Evolutionary conservation across 345 rosid species (phyloP).

Genomic region (Hypericum perforatum): DNA sequence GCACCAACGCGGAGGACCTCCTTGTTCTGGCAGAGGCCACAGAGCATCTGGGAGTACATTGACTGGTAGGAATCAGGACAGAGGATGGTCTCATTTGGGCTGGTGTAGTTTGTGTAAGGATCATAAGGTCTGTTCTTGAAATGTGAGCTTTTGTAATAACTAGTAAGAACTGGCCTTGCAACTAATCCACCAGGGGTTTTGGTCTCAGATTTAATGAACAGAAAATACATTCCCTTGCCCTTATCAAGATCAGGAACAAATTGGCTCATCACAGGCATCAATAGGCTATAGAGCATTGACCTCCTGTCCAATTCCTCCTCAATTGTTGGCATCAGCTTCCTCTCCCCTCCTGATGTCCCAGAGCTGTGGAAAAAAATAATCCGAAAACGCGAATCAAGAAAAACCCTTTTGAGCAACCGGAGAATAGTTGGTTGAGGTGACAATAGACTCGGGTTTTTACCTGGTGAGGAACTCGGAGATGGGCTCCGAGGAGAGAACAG

Average conservation of each 20-base stretch:
- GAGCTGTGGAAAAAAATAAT: constrained; percentile 3
- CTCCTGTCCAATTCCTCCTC: constrained; percentile 12
- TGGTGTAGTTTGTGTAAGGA: constrained; percentile 13
- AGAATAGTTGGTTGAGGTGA: neutral
- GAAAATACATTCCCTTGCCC: constrained; percentile 17
- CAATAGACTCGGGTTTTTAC: neutral
- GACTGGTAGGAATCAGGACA: constrained; percentile 12
- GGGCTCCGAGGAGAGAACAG: constrained; percentile 13
- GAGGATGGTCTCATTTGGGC: constrained; percentile 17
- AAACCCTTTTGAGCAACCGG: neutral
- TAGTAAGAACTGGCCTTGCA: constrained; percentile 13
- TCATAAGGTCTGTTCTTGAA: constrained; percentile 2
- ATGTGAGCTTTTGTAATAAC: constrained; percentile 13
- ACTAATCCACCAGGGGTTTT: constrained; percentile 8
- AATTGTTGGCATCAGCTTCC: constrained; percentile 16
- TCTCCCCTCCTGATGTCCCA: constrained; percentile 18
- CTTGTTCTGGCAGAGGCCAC: constrained; percentile 10
- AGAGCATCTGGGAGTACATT: constrained; percentile 16
- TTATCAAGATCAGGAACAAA: constrained; percentile 9
- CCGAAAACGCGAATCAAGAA: neutral
- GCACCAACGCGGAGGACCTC: constrained; percentile 15
- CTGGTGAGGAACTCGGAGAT: constrained; percentile 20
- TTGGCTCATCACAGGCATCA: constrained; percentile 16
- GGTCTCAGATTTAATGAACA: constrained; percentile 15
- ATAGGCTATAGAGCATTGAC: constrained; percentile 10